A percentile compares a stretch with the other conserved stretches of the same genome.
These are phyloP conservation scores for Clavariopsis aquatica DNA, from an alignment of 495 filamentous ascomycete species.

Conservation along the genomic window DNA sequence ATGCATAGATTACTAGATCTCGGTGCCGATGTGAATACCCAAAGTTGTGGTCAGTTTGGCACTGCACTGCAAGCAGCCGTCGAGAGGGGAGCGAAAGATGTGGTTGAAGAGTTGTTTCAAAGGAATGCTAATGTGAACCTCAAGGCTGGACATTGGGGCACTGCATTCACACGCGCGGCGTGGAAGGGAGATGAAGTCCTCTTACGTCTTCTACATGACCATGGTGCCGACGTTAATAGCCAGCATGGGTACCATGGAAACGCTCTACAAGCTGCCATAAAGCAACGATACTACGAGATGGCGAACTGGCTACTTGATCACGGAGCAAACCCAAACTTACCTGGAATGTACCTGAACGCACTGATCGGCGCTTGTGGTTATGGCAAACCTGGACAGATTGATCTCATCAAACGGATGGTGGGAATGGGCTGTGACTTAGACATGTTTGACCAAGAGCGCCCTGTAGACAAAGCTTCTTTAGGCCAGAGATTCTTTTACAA, in stretches of 20 bases:
- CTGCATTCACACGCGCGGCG: constrained; percentile 23
- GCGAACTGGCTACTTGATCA: background rate
- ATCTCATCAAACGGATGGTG: background rate
- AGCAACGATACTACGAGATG: background rate
- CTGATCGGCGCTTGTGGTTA: background rate
- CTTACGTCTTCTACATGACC: constrained; percentile 8
- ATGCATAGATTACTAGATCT: background rate
- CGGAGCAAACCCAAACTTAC: background rate
- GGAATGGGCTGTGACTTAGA: background rate
- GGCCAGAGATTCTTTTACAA: background rate
- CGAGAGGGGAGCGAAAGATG: background rate
- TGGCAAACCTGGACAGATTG: background rate
- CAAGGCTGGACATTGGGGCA: constrained; percentile 9
- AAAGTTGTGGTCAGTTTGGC: constrained; percentile 13
- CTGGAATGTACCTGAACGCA: background rate
- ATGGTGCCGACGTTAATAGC: constrained; percentile 9
- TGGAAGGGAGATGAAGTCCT: constrained; percentile 3
- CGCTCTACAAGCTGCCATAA: constrained; percentile 17
- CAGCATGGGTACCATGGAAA: constrained; percentile 12
- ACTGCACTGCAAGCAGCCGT: constrained; percentile 25
- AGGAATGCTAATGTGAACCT: constrained; percentile 12
- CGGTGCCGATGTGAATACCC: background rate
- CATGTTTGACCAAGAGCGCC: background rate
- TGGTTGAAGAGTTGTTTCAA: constrained; percentile 15
- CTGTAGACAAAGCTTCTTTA: constrained; percentile 6